phyloP scores from a whole-genome alignment of 192 early-diverging fungal species.

The Mortierella claussenii region DNA sequence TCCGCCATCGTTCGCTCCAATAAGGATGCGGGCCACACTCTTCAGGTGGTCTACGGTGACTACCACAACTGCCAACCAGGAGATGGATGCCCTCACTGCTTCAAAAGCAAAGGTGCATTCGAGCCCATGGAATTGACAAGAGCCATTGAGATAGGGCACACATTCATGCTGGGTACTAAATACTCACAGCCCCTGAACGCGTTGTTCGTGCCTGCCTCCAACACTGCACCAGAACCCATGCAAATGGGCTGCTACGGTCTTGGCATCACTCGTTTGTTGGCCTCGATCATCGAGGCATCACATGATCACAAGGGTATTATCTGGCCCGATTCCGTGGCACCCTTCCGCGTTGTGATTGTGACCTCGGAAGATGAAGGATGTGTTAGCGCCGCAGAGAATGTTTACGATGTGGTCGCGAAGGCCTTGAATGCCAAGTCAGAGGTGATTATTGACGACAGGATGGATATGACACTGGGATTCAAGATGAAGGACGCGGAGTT shows the following conservation, averaged over 20 bases:
- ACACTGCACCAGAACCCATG: constrained; percentile 55
- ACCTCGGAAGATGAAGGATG: constrained; percentile 60
- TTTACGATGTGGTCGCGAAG: constrained; percentile 58
- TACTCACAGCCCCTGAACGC: constrained; percentile 83
- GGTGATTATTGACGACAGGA: constrained; percentile 79
- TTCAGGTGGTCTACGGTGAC: constrained; percentile 48
- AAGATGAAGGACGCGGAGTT: constrained; percentile 85
- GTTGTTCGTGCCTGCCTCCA: constrained; percentile 43
- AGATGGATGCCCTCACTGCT: constrained; percentile 61
- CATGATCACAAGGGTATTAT: constrained; percentile 74
- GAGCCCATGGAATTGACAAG: constrained; percentile 53
- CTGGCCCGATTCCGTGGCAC: constrained; percentile 87
- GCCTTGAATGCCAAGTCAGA: constrained; percentile 32
- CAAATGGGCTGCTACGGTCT: constrained; percentile 96
- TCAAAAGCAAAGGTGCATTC: constrained; percentile 1
- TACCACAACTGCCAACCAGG: constrained; percentile 59
- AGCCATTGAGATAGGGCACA: constrained; percentile 90
- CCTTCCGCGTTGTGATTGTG: constrained; percentile 75
- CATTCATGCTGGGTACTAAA: constrained; percentile 90
- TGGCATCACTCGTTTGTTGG: constrained; percentile 84
- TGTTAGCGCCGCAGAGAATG: constrained; percentile 36
- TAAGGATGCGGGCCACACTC: background rate
- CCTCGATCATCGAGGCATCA: constrained; percentile 78
- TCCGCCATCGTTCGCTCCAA: constrained; percentile 8
- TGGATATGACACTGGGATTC: constrained; percentile 72